Percentiles rank a stretch among this genome's conserved stretches.
phyloP scores from a whole-genome alignment of 257 asterid genomes.

The Echium plantagineum region DNA sequence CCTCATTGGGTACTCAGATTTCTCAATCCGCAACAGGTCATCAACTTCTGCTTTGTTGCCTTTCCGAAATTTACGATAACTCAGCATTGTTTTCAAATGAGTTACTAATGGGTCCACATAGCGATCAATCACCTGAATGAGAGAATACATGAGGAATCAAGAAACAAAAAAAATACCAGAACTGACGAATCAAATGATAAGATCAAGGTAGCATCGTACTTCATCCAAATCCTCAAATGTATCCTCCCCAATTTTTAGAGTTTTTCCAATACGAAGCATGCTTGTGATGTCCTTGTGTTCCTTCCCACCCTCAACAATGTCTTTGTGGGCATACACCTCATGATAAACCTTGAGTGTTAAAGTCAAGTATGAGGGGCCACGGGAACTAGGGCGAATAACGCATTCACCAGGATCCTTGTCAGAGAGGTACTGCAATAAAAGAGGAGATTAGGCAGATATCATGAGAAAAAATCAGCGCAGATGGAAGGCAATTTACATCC shows the following conservation, averaged over 20 bases:
- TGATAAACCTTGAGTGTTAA: slow-evolving; percentile 70
- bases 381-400: slow-evolving; percentile 82
- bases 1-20: slow-evolving; percentile 76
- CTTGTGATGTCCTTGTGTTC: slow-evolving; percentile 90
- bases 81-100: slow-evolving; percentile 81
- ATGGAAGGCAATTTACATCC: not conserved
- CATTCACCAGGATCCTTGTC: slow-evolving; percentile 92
- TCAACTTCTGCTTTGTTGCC: slow-evolving; percentile 84
- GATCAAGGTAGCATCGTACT: slow-evolving; percentile 26
- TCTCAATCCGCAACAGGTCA: slow-evolving; percentile 66
- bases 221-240: slow-evolving; percentile 98
- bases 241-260: slow-evolving; percentile 89
- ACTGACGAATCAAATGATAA: not conserved
- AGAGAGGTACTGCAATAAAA: slow-evolving; percentile 41
- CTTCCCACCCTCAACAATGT: slow-evolving; percentile 83
- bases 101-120: slow-evolving; percentile 93
- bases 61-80: slow-evolving; percentile 78
- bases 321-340: slow-evolving; percentile 81
- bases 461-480: not conserved
- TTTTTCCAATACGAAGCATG: slow-evolving; percentile 84
- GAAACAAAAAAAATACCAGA: not conserved
- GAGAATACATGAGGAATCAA: slow-evolving; percentile 1
- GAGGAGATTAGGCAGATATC: not conserved
- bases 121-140: slow-evolving; percentile 84
- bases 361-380: slow-evolving; percentile 79